A percentile compares a stretch with the other conserved stretches of the same genome.
Conservation (phyloP, 2,329 filamentous ascomycete genomes). For the Hirsutella rhossiliensis region DNA sequence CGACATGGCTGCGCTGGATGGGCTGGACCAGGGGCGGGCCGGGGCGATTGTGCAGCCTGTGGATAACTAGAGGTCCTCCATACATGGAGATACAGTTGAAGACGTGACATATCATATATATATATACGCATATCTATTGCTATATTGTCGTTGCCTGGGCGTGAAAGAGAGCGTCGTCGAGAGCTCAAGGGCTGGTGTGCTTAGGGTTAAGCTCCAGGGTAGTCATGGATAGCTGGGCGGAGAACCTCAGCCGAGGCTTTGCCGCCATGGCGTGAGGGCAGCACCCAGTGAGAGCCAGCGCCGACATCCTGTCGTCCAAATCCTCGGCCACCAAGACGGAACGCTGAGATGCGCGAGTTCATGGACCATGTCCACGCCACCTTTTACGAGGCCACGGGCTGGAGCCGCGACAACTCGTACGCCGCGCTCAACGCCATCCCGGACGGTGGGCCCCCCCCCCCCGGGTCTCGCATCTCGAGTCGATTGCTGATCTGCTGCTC, state of each 20-base stretch:
- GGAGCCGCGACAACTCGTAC: constrained; percentile 90
- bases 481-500: constrained; percentile 3
- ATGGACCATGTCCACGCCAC: constrained; percentile 94
- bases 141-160: too few species aligned
- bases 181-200: too few species aligned
- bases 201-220: too few species aligned
- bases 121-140: too few species aligned
- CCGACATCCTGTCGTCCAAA: neutral
- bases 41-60: constrained; percentile 12
- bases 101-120: neutral
- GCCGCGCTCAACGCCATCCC: constrained; percentile 73
- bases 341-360: constrained; percentile 70
- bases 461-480: neutral
- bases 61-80: constrained; percentile 1
- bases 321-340: constrained; percentile 11
- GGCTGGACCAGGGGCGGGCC: constrained; percentile 8
- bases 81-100: neutral
- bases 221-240: too few species aligned
- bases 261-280: neutral
- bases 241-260: neutral
- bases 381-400: constrained; percentile 76
- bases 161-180: too few species aligned
- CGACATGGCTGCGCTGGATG: constrained; percentile 34
- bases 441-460: constrained; percentile 42
- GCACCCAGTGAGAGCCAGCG: neutral